Evolutionary conservation across 2,329 filamentous ascomycete genomes (phyloP).

Genomic region (Rhynchosporium secalis): DNA sequence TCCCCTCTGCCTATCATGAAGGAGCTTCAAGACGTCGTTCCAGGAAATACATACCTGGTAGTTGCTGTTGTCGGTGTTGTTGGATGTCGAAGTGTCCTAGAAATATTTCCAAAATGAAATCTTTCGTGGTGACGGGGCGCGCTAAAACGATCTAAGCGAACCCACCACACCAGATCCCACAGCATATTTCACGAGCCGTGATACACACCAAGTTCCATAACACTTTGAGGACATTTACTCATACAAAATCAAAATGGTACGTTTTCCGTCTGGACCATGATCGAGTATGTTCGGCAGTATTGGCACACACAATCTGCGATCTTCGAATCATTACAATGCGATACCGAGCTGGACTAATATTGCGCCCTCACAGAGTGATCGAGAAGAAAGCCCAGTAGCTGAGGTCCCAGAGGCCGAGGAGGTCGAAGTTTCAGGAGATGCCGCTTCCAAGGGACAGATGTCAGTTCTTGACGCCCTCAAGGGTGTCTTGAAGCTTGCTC

Average conservation of each 20-base stretch:
- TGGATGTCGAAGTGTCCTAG: slow-evolving; percentile 13
- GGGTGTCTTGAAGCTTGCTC: slow-evolving; percentile 96
- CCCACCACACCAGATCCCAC: neutral
- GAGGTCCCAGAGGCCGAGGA: slow-evolving; percentile 80
- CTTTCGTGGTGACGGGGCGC: neutral
- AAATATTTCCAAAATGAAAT: slow-evolving; percentile 7
- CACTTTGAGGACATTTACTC: slow-evolving; percentile 21
- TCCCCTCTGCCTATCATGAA: slow-evolving; percentile 45
- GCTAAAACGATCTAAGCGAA: neutral
- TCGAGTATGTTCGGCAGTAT: neutral
- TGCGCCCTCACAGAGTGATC: slow-evolving; percentile 77
- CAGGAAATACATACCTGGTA: slow-evolving; percentile 37
- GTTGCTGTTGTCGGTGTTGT: slow-evolving; percentile 22
- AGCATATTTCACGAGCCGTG: neutral
- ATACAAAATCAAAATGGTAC: slow-evolving; percentile 34
- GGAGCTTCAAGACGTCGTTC: slow-evolving; percentile 26
- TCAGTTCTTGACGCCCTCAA: slow-evolving; percentile 97
- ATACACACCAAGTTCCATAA: slow-evolving; percentile 4
- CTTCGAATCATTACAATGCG: neutral
- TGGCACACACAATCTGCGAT: neutral
- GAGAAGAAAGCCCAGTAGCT: slow-evolving; percentile 96
- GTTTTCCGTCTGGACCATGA: neutral
- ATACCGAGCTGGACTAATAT: slow-evolving; percentile 6
- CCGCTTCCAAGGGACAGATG: slow-evolving; percentile 86
- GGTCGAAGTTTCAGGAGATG: slow-evolving; percentile 95